Evolutionary conservation across 106 monocot genomes (phyloP).

Genomic region (Xerophyta viscosa): DNA sequence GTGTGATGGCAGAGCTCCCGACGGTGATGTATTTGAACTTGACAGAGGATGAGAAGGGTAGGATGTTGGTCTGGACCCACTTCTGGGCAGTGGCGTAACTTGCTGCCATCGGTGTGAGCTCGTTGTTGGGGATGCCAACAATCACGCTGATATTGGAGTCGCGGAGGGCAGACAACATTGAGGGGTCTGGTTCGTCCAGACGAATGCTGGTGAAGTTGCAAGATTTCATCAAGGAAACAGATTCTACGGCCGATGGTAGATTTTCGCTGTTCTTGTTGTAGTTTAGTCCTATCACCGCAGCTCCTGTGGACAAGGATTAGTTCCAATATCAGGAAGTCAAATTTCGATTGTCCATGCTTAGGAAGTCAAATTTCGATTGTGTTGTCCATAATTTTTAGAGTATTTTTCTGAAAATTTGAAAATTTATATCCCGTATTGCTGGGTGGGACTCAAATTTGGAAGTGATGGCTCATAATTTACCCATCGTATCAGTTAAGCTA

Average conservation of each 20-base stretch:
- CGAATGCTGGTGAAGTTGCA: neutral
- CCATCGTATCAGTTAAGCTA: too few species aligned
- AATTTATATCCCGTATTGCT: too few species aligned
- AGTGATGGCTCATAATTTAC: too few species aligned
- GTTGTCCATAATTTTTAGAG: too few species aligned
- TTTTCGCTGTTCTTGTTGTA: neutral
- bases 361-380: too few species aligned
- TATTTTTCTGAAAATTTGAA: too few species aligned
- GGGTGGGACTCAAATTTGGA: too few species aligned
- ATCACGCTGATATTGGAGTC: slow-evolving; percentile 1
- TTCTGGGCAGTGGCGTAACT: neutral
- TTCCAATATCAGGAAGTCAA: neutral
- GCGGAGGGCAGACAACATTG: neutral
- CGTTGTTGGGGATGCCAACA: slow-evolving; percentile 1
- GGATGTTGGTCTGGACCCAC: slow-evolving; percentile 1
- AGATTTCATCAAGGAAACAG: neutral
- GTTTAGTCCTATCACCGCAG: neutral
- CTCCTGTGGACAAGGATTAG: neutral
- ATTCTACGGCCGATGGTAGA: neutral
- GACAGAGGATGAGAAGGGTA: neutral
- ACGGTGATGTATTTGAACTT: slow-evolving; percentile 4
- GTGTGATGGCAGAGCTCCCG: neutral
- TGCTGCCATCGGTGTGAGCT: neutral
- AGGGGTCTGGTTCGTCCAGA: neutral
- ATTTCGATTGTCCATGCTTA: too few species aligned